phyloP scores from a whole-genome alignment of 768 basidiomycete species.

The Tulasnella sp. region DNA sequence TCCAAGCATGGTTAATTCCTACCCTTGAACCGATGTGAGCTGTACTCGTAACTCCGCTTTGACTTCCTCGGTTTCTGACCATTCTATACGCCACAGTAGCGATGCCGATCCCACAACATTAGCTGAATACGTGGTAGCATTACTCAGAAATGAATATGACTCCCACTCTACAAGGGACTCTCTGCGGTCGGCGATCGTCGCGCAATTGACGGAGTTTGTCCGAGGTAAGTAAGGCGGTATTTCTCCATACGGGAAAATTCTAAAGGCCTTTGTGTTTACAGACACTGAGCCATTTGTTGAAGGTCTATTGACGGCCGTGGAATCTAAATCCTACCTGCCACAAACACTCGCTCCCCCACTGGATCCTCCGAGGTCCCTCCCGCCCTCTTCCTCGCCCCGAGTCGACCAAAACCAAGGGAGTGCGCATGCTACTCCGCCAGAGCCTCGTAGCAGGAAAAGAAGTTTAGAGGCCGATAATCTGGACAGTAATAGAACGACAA shows the following conservation, averaged over 20 bases:
- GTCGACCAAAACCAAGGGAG: constrained; percentile 21
- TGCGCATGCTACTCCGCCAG: constrained; percentile 33
- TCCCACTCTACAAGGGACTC: constrained; percentile 51
- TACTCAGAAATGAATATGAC: constrained; percentile 67
- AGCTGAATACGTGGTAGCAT: constrained; percentile 86
- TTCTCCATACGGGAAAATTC: not conserved
- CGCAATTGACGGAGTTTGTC: constrained; percentile 83
- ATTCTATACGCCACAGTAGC: constrained; percentile 43
- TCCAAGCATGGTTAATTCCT: constrained; percentile 80
- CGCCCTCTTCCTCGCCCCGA: constrained; percentile 33
- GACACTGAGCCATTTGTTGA: constrained; percentile 73
- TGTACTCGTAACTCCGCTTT: constrained; percentile 11
- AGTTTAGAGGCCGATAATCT: constrained; percentile 41
- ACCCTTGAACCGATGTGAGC: constrained; percentile 85
- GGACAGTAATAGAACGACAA: constrained; percentile 31
- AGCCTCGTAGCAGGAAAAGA: constrained; percentile 49
- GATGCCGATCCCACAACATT: constrained; percentile 92
- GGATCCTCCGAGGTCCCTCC: constrained; percentile 78
- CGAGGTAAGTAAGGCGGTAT: constrained; percentile 37
- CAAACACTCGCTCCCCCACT: constrained; percentile 32
- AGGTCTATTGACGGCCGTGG: constrained; percentile 70
- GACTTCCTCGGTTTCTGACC: not conserved
- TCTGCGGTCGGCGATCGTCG: constrained; percentile 61
- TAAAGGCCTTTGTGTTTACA: constrained; percentile 18
- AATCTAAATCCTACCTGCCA: constrained; percentile 77